Base-by-base conservation (phyloP, 2,329 filamentous ascomycete species). In the Aquanectria penicillioides region DNA sequence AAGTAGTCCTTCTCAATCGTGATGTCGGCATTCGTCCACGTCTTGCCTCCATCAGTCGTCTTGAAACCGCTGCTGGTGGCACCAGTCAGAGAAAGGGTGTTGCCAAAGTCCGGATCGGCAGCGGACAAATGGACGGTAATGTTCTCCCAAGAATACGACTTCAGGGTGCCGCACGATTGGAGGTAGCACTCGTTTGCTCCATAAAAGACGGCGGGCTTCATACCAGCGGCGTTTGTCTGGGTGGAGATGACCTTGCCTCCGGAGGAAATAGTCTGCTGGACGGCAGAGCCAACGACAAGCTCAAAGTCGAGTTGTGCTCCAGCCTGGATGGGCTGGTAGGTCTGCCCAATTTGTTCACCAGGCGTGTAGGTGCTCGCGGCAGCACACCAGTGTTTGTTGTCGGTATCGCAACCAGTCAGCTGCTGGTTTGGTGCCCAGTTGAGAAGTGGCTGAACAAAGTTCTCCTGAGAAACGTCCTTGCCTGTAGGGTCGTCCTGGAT, bases 141-240 rank as follows among this genome's bases (percentile, higher is more conserved):
- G 8, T 61, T 61, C 5, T 34, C 34, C 58, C 58, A 61, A 10
- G 53, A 52, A 18, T 61, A 61, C 1, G 33, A 29, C 8, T 40
- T 29, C 1, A 61, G 48, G 3, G 58, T 61, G 5, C 58, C 58
- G 31, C 58, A 61, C 4, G 58, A 33, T 48, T 61, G 58, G 5
- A 61, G 33, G n/a, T 53, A 61, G 54, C 58, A 61, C 33, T 61
- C 53, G n/a, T 61, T 61, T 11, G 58, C 22, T 22, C 58, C 58
- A 48, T 61, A 61, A 17, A 61, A 61, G 13, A 61, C 58, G 2
- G 58, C 58, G 3, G 58, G 58, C 31, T 58, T 57, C 58, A 61
- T 61, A n/a, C 58, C 58, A 22, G 47, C 58, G 9, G 58, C 58
- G 29, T 61, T 61, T 17, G 53, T 61, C 48, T 61, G 58, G 3